phyloP scores from a whole-genome alignment of 345 rosid genomes.

The Dovyalis caffra region DNA sequence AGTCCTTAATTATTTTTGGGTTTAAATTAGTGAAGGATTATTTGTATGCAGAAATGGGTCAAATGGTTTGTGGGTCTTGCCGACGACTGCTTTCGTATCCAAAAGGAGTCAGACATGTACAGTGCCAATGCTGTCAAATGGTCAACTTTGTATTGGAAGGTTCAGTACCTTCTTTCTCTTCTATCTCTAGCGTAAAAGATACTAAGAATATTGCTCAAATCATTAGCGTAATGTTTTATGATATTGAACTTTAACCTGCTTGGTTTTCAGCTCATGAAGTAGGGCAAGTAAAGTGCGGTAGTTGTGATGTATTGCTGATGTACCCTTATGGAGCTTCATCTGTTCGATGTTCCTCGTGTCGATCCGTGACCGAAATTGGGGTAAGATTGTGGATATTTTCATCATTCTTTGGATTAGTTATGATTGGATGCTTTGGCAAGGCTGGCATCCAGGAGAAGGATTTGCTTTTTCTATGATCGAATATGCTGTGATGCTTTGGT shows the following conservation, averaged over 20 bases:
- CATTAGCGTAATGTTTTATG: neutral
- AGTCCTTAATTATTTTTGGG: neutral
- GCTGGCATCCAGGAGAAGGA: neutral
- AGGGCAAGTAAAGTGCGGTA: slow-evolving; percentile 66
- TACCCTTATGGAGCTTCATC: slow-evolving; percentile 81
- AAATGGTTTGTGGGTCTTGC: slow-evolving; percentile 96
- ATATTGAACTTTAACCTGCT: neutral
- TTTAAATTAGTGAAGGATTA: neutral
- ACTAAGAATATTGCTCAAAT: neutral
- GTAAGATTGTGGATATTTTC: slow-evolving; percentile 40
- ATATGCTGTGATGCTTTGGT: neutral
- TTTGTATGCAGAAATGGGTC: slow-evolving; percentile 49
- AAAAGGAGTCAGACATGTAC: slow-evolving; percentile 57
- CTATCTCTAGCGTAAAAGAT: neutral
- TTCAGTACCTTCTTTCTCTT: slow-evolving; percentile 30
- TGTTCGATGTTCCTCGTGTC: slow-evolving; percentile 81
- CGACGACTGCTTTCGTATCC: slow-evolving; percentile 71
- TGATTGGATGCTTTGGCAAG: neutral
- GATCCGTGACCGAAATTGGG: slow-evolving; percentile 62
- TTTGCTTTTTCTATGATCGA: neutral
- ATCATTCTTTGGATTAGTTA: neutral
- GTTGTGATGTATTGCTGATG: slow-evolving; percentile 65
- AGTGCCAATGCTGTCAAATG: slow-evolving; percentile 66
- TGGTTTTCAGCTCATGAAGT: slow-evolving; percentile 63
- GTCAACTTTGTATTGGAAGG: slow-evolving; percentile 86